Conservation (phyloP, 192 early-diverging fungal genomes). For the Backusella liffmaniae region DNA sequence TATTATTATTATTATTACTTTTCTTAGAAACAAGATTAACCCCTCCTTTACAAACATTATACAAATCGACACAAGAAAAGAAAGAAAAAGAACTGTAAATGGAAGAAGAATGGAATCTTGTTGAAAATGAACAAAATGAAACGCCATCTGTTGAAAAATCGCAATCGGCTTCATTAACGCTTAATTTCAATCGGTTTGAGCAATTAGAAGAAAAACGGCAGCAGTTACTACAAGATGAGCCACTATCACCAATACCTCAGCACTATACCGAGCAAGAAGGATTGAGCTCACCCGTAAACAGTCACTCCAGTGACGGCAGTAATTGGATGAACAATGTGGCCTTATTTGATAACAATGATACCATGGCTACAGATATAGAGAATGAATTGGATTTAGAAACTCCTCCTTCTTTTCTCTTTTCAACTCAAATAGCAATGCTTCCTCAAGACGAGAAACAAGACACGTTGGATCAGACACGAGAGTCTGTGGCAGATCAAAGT, state of each 20-base stretch:
- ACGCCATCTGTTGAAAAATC: not conserved
- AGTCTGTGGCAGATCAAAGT: not conserved
- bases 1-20: not conserved
- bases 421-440: not conserved
- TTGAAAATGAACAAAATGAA: not conserved
- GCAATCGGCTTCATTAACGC: not conserved
- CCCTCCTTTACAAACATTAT: too few relatives aligned
- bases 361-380: not conserved
- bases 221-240: not conserved
- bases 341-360: slow-evolving; percentile 10
- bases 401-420: slow-evolving; percentile 5
- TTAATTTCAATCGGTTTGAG: slow-evolving; percentile 11
- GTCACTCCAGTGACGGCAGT: slow-evolving; percentile 5
- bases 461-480: not conserved
- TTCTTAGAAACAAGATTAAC: not conserved
- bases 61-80: not conserved
- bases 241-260: not conserved
- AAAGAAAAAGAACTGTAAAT: not conserved
- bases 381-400: not conserved
- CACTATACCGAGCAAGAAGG: not conserved
- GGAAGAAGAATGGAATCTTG: slow-evolving; percentile 15
- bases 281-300: not conserved
- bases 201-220: not conserved
- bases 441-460: not conserved
- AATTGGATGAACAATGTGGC: not conserved